Evolutionary conservation across 306 rosid species (phyloP), one percentile per base, ranked within the genome.

Genomic region (Cucumis cinereus): DNA sequence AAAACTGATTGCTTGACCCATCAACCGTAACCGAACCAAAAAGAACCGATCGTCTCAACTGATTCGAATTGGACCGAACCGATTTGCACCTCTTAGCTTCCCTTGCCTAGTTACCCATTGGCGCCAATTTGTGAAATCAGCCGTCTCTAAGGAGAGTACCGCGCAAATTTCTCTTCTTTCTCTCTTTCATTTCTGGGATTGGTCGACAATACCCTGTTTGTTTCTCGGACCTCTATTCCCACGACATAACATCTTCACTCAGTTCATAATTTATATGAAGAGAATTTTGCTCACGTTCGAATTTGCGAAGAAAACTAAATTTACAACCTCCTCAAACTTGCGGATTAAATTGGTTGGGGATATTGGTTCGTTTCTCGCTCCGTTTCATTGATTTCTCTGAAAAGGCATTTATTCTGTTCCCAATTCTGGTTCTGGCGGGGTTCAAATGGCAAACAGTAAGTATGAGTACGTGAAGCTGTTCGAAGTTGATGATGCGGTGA

Each of bases 401-500:
- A 41, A 41, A 4, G 19, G n/a, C 19, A 49, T 62, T 17, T 4
- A 28, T 60, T 60, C 40, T 60, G 67, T 60, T 28, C 16, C 20
- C 43, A 16, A 24, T 23, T 33, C 70, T 22, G 10, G 54, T 58
- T 36, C 28, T 10, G 45, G 63, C 17, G 50, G 8, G 15, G 79
- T 75, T 11, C 62, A 61, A 16, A 91, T 89, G 97, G 97, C 93
- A 75, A 91, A 91, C 80, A 88, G 92, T 78, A 91, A 86, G 77
- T 88, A 89, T 71, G 96, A 91, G 87, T 89, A 91, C 50, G 96
- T 88, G 61, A 93, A 91, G 87, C 82, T 84, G 78, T 89, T 87
- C 26, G 96, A 91, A 78, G 81, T 82, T 1, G 92, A 87, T 59
- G 97, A 88, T 7, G 98, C 88, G 84, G 90, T 86, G n/a, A 74